Conservation (phyloP, 1,284 basidiomycete genomes). For the Malassezia sp. region DNA sequence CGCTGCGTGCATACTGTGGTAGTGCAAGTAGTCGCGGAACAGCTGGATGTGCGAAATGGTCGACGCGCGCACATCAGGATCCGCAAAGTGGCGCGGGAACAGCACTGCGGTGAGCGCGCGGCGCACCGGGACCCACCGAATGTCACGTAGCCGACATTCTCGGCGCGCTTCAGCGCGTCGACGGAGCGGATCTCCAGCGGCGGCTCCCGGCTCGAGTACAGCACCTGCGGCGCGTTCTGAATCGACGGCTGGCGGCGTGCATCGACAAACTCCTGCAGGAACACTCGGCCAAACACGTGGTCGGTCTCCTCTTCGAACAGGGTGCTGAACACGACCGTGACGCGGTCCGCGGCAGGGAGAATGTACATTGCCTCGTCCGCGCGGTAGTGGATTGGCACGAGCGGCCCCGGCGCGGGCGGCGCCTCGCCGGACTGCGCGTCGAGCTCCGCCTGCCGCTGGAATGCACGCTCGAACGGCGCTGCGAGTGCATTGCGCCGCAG, state of each 20-base stretch:
- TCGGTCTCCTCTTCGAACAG: slow-evolving; percentile 96
- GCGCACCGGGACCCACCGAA: no score
- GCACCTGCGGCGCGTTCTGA: slow-evolving; percentile 92
- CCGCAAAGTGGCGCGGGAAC: slow-evolving; percentile 87
- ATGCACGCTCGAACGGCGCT: slow-evolving; percentile 84
- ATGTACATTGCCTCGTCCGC: slow-evolving; percentile 89
- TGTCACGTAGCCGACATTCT: slow-evolving; percentile 94
- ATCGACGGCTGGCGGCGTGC: slow-evolving; percentile 81
- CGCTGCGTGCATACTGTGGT: slow-evolving; percentile 54
- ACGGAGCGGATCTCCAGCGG: slow-evolving; percentile 88
- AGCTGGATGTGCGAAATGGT: slow-evolving; percentile 93
- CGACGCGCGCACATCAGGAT: slow-evolving; percentile 59
- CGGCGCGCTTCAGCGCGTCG: slow-evolving; percentile 65
- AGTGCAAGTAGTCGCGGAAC: slow-evolving; percentile 96
- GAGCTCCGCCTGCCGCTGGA: slow-evolving; percentile 71
- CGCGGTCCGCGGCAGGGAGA: slow-evolving; percentile 81
- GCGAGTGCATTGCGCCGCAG: slow-evolving; percentile 89
- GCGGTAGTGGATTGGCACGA: slow-evolving; percentile 80
- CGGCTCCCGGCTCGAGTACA: slow-evolving; percentile 90
- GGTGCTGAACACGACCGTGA: slow-evolving; percentile 95
- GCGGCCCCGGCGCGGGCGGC: slow-evolving; percentile 50
- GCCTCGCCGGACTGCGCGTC: slow-evolving; percentile 54
- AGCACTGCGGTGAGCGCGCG: no score
- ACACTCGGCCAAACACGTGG: slow-evolving; percentile 88
- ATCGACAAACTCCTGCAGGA: slow-evolving; percentile 98